phyloP scores from a whole-genome alignment of 1,284 basidiomycete species.

The Sphaerobolus stellatus region DNA sequence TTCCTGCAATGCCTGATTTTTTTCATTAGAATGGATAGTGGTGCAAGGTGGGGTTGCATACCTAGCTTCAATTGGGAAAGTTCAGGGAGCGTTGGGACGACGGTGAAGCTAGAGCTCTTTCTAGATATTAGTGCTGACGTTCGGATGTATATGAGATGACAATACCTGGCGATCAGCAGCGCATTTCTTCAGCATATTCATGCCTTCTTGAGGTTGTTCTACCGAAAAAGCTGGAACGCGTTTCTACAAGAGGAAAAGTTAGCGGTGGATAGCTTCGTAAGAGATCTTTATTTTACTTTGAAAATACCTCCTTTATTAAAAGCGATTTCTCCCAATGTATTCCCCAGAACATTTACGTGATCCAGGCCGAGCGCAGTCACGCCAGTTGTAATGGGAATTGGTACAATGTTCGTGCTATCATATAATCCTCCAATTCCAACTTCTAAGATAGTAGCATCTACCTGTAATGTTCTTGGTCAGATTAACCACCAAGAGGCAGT shows the following conservation, averaged over 20 bases:
- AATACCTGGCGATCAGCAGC: slow-evolving; percentile 72
- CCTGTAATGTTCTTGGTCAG: slow-evolving; percentile 32
- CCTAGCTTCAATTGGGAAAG: slow-evolving; percentile 65
- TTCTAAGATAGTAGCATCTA: slow-evolving; percentile 91
- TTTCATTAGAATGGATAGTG: neutral
- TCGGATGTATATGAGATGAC: too few species aligned
- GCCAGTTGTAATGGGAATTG: slow-evolving; percentile 85
- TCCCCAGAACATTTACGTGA: slow-evolving; percentile 89
- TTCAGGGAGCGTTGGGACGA: slow-evolving; percentile 49
- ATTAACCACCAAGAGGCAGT: neutral
- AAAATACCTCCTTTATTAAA: slow-evolving; percentile 97
- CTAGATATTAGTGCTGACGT: neutral
- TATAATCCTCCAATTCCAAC: slow-evolving; percentile 95
- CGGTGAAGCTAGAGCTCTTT: slow-evolving; percentile 66
- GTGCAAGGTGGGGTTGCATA: slow-evolving; percentile 27
- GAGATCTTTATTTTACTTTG: slow-evolving; percentile 56
- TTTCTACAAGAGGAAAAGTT: slow-evolving; percentile 42
- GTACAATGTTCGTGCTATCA: slow-evolving; percentile 97
- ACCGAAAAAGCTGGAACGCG: slow-evolving; percentile 87
- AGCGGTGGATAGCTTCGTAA: neutral
- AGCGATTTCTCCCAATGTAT: slow-evolving; percentile 88
- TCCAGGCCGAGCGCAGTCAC: slow-evolving; percentile 92
- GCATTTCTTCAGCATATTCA: slow-evolving; percentile 63
- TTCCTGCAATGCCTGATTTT: slow-evolving; percentile 75
- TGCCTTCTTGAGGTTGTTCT: slow-evolving; percentile 67